Base-by-base conservation (phyloP, 2,329 filamentous ascomycete species). In the Neobulgaria alba region DNA sequence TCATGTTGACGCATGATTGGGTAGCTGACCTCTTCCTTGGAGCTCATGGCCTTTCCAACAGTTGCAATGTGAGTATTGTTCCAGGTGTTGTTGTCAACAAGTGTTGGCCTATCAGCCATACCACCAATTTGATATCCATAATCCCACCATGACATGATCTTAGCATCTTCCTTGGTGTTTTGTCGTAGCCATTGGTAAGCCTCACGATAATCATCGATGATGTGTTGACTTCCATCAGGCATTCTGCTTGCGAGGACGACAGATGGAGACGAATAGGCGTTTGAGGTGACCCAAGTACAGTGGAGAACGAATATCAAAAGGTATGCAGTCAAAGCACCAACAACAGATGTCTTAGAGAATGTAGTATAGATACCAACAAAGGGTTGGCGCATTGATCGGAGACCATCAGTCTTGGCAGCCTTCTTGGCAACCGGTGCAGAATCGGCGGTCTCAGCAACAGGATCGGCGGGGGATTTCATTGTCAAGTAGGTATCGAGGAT, bases 81-180 rank as follows among this genome's bases (percentile, higher is more conserved):
- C 92, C 92, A 98, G 2, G 92, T 98, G 69, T 98, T 98, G 73
- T 98, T 98, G 71, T 98, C 92, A 23, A 98, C 92, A 23, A 98
- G 73, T 1, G 92, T 98, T 23, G 92, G 92, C 40, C 92, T 79
- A 63, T 98, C 92, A 36, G 92, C 92, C 92, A 98, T 98, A 53
- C 92, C 92, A 68, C 92, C 92, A 64, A 98, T 98, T 68, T 98
- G 92, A 69, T 98, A 98, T 51, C 92, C 92, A 59, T 98, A 98
- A 63, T 98, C 92, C 92, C 92, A 98, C 92, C 92, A 98, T 1
- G 89, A 92, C 90, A 96, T 96, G 61, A 98, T 84, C 75, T 96
- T 98, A 60, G 93, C 89, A 56, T 95, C 85, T 52, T 90, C 77
- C 46, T 82, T 75, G 8, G 93, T 98, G 71, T 98, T 98, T 66